These are phyloP conservation scores for Phytophthora cryptogea DNA, from an alignment of 352 stramenopile genomes.

Conservation along the genomic window DNA sequence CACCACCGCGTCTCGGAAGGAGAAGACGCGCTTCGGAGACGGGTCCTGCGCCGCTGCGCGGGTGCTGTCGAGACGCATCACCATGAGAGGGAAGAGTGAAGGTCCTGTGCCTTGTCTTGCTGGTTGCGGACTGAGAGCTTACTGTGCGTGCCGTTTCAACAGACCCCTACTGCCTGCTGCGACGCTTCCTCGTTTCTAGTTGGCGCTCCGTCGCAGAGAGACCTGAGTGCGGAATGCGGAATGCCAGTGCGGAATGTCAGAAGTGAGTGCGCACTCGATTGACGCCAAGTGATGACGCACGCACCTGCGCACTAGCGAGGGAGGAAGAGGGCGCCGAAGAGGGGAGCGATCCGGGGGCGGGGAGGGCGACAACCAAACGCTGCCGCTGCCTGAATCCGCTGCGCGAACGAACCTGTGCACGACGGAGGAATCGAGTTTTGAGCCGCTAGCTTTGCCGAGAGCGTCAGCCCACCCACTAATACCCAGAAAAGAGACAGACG, in stretches of 20 bases:
- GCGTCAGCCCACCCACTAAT: conserved; percentile 16
- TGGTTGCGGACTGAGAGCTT: conserved; percentile 5
- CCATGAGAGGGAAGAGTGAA: conserved; percentile 11
- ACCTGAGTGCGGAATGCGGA: neutral
- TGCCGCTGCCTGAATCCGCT: conserved; percentile 35
- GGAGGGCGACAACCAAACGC: conserved; percentile 44
- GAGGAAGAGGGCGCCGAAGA: neutral
- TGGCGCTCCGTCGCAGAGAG: neutral
- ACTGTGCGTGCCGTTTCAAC: neutral
- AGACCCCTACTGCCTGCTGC: neutral
- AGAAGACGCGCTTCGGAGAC: conserved; percentile 30
- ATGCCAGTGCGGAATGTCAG: neutral
- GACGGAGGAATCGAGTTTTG: conserved; percentile 17
- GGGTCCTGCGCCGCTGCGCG: conserved; percentile 6
- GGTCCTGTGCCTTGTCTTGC: neutral
- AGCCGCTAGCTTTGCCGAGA: conserved; percentile 3
- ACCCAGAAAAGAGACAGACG: conserved; percentile 18
- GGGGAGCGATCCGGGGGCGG: neutral
- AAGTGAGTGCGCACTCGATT: neutral
- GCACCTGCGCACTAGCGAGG: neutral
- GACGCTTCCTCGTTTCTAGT: neutral
- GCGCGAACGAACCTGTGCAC: conserved; percentile 7
- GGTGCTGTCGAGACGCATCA: conserved; percentile 25
- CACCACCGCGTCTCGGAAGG: conserved; percentile 43
- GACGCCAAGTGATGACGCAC: conserved; percentile 3